Conservation (phyloP, 2,329 filamentous ascomycete species). For the Stagonosporopsis chrysanthemi region DNA sequence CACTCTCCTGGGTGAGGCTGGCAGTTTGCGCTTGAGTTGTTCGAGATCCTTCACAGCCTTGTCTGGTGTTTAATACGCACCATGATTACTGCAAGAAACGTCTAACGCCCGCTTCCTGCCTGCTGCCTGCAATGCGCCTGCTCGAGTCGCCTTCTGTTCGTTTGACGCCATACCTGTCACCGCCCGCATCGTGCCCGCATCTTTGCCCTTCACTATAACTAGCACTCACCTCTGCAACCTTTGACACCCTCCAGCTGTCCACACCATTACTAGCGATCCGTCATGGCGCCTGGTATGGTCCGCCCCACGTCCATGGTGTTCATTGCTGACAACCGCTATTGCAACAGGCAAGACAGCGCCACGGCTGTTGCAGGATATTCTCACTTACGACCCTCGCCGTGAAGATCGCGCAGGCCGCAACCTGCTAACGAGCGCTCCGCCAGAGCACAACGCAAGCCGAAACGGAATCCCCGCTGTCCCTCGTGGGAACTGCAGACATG, state of each 20-base stretch:
- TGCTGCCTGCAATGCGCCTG: slow-evolving; percentile 27
- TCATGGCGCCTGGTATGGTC: slow-evolving; percentile 36
- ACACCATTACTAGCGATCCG: slow-evolving; percentile 13
- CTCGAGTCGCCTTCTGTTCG: slow-evolving; percentile 22
- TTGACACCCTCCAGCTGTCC: background rate
- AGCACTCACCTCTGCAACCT: slow-evolving; percentile 1
- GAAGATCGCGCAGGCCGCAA: slow-evolving; percentile 58
- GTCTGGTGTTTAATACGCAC: slow-evolving; percentile 9
- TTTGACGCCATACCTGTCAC: slow-evolving; percentile 16
- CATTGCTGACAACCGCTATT: slow-evolving; percentile 36
- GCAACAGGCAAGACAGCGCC: slow-evolving; percentile 59
- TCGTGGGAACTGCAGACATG: slow-evolving; percentile 63
- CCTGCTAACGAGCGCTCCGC: slow-evolving; percentile 65
- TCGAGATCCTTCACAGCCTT: background rate
- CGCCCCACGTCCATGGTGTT: slow-evolving; percentile 1
- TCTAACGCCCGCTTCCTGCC: slow-evolving; percentile 15
- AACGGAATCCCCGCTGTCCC: slow-evolving; percentile 48
- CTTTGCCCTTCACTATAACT: slow-evolving; percentile 7
- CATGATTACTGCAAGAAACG: slow-evolving; percentile 7
- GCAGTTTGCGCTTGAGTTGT: background rate
- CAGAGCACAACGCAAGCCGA: slow-evolving; percentile 55
- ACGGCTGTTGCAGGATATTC: slow-evolving; percentile 60
- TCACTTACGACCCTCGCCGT: slow-evolving; percentile 59
- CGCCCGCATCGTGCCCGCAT: slow-evolving; percentile 10
- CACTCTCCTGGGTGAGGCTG: background rate